Base-by-base conservation (phyloP, 139 green algal species). In the Axilococcus clingmanii region DNA sequence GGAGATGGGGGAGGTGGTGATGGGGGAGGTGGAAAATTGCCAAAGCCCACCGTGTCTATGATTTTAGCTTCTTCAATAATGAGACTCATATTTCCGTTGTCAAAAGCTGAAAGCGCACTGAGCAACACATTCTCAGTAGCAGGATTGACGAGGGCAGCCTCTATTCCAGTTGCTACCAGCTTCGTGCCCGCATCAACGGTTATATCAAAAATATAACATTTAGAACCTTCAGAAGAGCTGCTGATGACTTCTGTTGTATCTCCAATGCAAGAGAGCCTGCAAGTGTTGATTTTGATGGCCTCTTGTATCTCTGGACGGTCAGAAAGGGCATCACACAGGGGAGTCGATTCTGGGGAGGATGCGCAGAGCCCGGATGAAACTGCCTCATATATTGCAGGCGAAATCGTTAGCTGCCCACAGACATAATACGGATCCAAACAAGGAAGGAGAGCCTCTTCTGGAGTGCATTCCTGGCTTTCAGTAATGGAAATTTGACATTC, bases 11-110 rank as follows among this genome's bases (percentile, higher is more conserved):
- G 27, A 19, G 28, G 25, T 31, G 49, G 49, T 12, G 53, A 54
- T 37, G 52, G 57, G 12, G 61, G 61, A 7, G 61, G 61, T 27
- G 52, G 61, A 35, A 69, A 69, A 34, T 29, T 57, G 15, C 61
- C 61, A 63, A 63, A 69, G 17, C 61, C 61, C 3, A 69, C 44
- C 1, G 55, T 45, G 11, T 31, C 24, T 29, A 7, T 8, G 33
- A 15, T 29, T 50, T 24, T 36, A 7, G 52, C 34, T 28, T 54
- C 30, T 22, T 40, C 51, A n/a, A 69, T 3, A 6, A 45, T 17
- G 24, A 69, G 52, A 29, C 40, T 25, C 7, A 60, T 32, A 4
- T 15, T 17, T n/a, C 19, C 22, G 2, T 34, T 52, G 3, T 41
- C 44, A 36, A 53, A 69, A 27, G n/a, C 40, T 29, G 40, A 31